These are phyloP conservation scores for Mortierella sp. DNA, from an alignment of 371 early-diverging fungal genomes.

Conservation along the genomic window DNA sequence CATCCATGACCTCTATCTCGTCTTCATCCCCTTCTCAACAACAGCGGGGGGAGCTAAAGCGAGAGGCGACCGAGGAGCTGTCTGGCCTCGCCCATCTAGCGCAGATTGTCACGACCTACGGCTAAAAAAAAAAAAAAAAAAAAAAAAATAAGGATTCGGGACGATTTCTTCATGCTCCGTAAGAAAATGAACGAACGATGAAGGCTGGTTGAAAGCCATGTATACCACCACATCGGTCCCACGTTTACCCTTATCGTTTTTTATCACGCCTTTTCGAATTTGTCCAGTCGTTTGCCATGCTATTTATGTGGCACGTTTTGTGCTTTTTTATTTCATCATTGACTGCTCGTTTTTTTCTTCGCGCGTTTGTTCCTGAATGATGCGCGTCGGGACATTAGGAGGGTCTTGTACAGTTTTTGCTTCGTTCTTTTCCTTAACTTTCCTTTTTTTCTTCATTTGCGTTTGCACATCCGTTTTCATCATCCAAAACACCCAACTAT, in stretches of 20 bases:
- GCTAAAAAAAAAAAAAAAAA: neutral
- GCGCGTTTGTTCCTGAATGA: too few species aligned
- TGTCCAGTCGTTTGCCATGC: too few species aligned
- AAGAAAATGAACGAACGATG: too few species aligned
- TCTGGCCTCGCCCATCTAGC: constrained; percentile 49
- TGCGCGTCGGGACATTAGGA: neutral
- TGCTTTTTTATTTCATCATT: neutral
- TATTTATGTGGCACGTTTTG: too few species aligned
- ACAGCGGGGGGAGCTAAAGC: constrained; percentile 8
- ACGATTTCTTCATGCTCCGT: too few species aligned
- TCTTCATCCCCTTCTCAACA: constrained; percentile 10
- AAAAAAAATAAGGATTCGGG: too few species aligned
- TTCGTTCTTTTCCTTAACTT: neutral
- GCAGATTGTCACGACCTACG: constrained; percentile 50
- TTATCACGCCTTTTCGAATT: neutral
- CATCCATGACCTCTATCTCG: constrained; percentile 46
- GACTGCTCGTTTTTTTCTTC: neutral
- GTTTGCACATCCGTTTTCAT: too few species aligned
- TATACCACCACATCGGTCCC: constrained; percentile 4
- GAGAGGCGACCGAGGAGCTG: constrained; percentile 28
- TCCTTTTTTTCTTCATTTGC: too few species aligned
- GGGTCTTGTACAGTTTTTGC: constrained; percentile 4
- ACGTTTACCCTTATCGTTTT: neutral
- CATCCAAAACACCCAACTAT: too few species aligned
- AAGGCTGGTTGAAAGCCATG: neutral